These are phyloP conservation scores for Crithidia fasciculata DNA, from an alignment of 208 protist species.

Conservation along the genomic window DNA sequence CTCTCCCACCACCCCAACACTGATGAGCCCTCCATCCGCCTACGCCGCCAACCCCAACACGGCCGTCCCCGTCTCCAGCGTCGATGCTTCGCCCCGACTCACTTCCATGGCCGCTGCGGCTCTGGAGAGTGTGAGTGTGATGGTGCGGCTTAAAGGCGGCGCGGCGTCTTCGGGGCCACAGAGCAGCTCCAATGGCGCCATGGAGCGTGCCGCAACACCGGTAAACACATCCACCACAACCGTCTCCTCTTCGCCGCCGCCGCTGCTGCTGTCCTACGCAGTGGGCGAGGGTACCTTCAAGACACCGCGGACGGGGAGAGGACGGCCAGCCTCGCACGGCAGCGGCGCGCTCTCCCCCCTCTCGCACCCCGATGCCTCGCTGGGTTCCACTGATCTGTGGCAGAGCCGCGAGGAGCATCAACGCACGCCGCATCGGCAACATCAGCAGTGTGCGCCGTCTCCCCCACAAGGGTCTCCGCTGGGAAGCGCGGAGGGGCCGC, in stretches of 20 bases:
- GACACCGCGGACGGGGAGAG: conserved; percentile 16
- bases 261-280: conserved; percentile 15
- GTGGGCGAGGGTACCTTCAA: conserved; percentile 24
- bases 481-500: background rate
- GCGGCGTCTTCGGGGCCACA: too few relatives aligned
- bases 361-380: background rate
- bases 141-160: conserved; percentile 43
- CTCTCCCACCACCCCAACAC: too few relatives aligned
- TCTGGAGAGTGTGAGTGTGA: conserved; percentile 42
- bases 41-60: background rate
- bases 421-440: background rate
- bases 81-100: background rate
- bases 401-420: background rate
- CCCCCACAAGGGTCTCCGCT: background rate
- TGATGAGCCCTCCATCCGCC: too few relatives aligned
- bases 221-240: conserved; percentile 2
- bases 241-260: background rate
- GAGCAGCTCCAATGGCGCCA: too few relatives aligned
- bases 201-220: background rate
- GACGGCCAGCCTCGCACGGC: conserved; percentile 1
- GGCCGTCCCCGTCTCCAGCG: conserved; percentile 1
- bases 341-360: background rate
- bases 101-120: background rate
- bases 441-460: background rate
- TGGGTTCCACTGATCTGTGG: background rate